Base-by-base conservation (phyloP, 176 grass and related monocot genomes). In the Otatea glauca region DNA sequence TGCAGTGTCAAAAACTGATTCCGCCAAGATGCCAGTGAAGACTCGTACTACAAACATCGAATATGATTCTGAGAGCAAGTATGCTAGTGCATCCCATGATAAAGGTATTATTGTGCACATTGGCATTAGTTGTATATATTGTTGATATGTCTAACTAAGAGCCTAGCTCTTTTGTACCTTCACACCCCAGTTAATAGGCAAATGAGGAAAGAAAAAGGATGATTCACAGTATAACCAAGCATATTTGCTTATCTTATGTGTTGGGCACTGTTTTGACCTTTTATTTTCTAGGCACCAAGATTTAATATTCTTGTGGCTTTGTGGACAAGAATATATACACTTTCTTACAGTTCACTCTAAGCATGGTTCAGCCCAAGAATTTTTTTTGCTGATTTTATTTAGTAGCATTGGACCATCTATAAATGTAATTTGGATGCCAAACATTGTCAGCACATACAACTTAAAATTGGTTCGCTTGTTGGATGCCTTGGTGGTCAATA, bases 71-170 rank as follows among this genome's bases (percentile, higher is more conserved):
- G 24, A 24, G 7, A 86, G 45, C 34, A 91, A 69, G 87, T 76
- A 93, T 69, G 56, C 61, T 77, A 88, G 41, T 68, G 79, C 37
- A 54, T 83, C 83, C 24, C 70, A 51, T 68, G 85, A 88, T 70
- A 86, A 86, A 94, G 92, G 92, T 94, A 93, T 68, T 72, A 24
- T 83, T 83, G 54, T 78, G 49, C 67, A 84, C 38, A 68, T 75
- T 84, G 51, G 60, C 50, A 60, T 86, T 47, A 55, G 37, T 21
- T 65, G 18, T 49, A 58, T 75, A 69, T 29, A 60, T 86, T 74
- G 27, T 84, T 48, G n/a, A 68, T 84, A 42, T 80, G 69, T 75
- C 44, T 62, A 62, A 76, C 27, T 77, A 50, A 83, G 50, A 69
- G 55, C 54, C 45, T 4, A 47, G 20, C 38, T 83, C n/a, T 67